Base-by-base conservation (phyloP, 371 early-diverging fungal species). In the Rhizopus microsporus region DNA sequence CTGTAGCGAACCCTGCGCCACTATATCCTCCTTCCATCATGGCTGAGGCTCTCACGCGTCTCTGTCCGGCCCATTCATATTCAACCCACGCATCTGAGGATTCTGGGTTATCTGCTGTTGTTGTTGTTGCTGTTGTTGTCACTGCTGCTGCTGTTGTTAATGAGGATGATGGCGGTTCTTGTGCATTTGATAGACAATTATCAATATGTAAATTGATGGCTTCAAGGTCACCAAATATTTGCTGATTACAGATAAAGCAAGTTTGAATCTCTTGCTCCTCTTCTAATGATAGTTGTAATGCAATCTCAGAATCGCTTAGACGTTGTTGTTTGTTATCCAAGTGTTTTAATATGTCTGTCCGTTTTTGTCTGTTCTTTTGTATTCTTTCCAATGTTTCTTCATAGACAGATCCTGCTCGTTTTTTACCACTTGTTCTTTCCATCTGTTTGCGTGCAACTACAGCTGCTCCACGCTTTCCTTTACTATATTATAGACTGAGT, bases 41-140 rank as follows among this genome's bases (percentile, higher is more conserved):
- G 0, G 94, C 85, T 0, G 92, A 87, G 1, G 88, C 90, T 15
- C 95, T 81, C 5, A 94, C 84, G 4, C 95, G 80, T 5, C 82
- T 85, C 63, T 93, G 88, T 0, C 95, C 95, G 1, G 88, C 91
- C 92, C 93, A 93, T 44, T 86, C 86, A 49, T 94, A 94, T 58
- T 89, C 89, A 38, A 87, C 88, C 78, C 89, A 88, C 3, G 65
- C 57, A 17, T 59, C 39, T 15, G 53, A 33, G 4, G 42, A n/a
- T 32, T 5, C 29, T 43, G 4, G 43, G 38, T 7, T 59, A 5
- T n/a, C 45, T 23, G 57, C 50, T 9, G 30, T 40, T 13, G 44
- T 33, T 39, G 42, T 46, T 43, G 15, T 44, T 44, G n/a, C 23
- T 50, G 6, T 52, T 30, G 15, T 46, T 7, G 13, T 33, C 7